Conservation (phyloP, 176 grass and related monocot species). For the Phoenix roebelenii region DNA sequence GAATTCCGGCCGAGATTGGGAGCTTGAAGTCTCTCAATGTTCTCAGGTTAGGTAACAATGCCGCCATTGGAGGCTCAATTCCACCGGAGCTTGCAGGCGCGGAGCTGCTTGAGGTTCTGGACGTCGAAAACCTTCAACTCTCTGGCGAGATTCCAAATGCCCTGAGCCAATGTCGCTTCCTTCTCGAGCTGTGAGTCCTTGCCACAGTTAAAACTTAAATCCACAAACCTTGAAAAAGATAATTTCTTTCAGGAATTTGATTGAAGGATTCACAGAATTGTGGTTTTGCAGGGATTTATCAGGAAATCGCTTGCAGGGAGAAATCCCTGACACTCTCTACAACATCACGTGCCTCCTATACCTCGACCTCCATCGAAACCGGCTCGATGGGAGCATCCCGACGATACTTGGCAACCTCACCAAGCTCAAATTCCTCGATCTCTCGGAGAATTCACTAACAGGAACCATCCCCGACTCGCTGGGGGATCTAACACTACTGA, state of each 20-base stretch:
- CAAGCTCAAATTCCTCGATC: conserved; percentile 58
- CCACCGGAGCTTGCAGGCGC: conserved; percentile 59
- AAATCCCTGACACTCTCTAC: conserved; percentile 54
- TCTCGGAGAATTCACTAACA: conserved; percentile 52
- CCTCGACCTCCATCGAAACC: conserved; percentile 69
- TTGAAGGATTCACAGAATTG: conserved; percentile 19
- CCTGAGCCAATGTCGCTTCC: conserved; percentile 61
- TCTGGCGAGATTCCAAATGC: conserved; percentile 55
- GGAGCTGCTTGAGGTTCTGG: conserved; percentile 66
- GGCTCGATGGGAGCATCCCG: conserved; percentile 48
- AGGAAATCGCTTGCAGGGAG: conserved; percentile 59
- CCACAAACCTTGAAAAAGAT: conserved; percentile 12
- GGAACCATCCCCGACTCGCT: conserved; percentile 48
- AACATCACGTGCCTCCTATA: conserved; percentile 65
- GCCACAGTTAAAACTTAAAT: too few relatives aligned
- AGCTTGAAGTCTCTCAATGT: conserved; percentile 55
- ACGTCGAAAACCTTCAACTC: conserved; percentile 58
- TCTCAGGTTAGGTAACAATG: conserved; percentile 57
- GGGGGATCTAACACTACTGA: conserved; percentile 47
- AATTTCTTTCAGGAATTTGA: conserved; percentile 23
- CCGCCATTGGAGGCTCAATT: conserved; percentile 33
- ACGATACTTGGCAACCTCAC: conserved; percentile 52
- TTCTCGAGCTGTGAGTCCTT: conserved; percentile 84
- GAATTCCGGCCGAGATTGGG: conserved; percentile 51
- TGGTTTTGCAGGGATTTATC: conserved; percentile 57